Evolutionary conservation across 1,139 yeast species (phyloP).

Genomic region (Magnusiomyces tetraspermus): DNA sequence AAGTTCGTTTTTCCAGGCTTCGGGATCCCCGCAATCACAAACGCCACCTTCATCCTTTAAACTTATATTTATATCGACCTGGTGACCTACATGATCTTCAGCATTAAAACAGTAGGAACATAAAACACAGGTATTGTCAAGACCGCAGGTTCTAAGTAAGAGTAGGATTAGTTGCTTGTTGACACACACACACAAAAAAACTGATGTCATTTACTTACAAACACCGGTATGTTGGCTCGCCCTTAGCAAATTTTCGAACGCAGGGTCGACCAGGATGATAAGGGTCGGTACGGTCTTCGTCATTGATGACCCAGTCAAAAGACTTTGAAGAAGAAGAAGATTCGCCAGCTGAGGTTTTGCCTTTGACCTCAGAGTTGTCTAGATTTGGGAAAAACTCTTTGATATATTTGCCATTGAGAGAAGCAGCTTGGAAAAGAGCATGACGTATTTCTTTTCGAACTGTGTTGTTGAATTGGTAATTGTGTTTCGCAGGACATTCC

Average conservation of each 20-base stretch:
- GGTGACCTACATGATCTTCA: slow-evolving; percentile 65
- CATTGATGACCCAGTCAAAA: slow-evolving; percentile 22
- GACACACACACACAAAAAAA: not conserved
- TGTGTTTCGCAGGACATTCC: slow-evolving; percentile 24
- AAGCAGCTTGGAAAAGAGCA: slow-evolving; percentile 43
- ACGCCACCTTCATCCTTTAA: slow-evolving; percentile 84
- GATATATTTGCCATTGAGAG: slow-evolving; percentile 43
- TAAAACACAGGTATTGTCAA: slow-evolving; percentile 78
- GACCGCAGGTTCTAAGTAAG: slow-evolving; percentile 52
- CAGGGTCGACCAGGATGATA: slow-evolving; percentile 66
- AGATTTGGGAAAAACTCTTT: slow-evolving; percentile 43
- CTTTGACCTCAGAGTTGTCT: slow-evolving; percentile 6
- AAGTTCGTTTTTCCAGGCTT: slow-evolving; percentile 56
- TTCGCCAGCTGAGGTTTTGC: not conserved
- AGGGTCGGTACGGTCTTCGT: slow-evolving; percentile 21
- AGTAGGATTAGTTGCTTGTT: not conserved
- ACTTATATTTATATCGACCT: slow-evolving; percentile 62
- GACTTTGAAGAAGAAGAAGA: slow-evolving; percentile 4
- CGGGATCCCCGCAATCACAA: slow-evolving; percentile 90
- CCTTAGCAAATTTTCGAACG: slow-evolving; percentile 62
- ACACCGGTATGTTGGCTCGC: slow-evolving; percentile 84
- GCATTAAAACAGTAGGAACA: slow-evolving; percentile 72
- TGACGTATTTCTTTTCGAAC: slow-evolving; percentile 37
- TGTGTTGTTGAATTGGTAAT: slow-evolving; percentile 19
- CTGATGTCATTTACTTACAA: slow-evolving; percentile 26